Percentiles rank a stretch among this genome's conserved stretches.
Evolutionary conservation across 345 rosid species (phyloP).

Genomic region (Bruguiera parviflora): DNA sequence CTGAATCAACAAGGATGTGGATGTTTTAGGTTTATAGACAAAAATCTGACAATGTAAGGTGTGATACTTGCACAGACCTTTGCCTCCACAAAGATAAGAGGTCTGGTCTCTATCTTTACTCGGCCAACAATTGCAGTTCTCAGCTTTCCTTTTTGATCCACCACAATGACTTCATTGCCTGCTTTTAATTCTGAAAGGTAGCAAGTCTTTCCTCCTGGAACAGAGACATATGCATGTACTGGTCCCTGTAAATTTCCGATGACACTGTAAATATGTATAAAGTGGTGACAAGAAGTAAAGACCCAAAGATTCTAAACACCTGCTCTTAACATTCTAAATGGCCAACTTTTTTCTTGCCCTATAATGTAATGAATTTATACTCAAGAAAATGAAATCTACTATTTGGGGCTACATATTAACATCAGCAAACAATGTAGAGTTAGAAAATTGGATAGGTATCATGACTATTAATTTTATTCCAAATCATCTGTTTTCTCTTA

Average conservation of each 20-base stretch:
- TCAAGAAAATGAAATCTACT: too few species aligned
- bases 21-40: neutral
- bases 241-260: slow-evolving; percentile 54
- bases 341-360: too few species aligned
- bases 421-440: too few species aligned
- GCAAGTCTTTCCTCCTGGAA: slow-evolving; percentile 84
- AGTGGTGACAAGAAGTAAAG: too few species aligned
- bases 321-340: too few species aligned
- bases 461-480: neutral
- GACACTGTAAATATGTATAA: neutral
- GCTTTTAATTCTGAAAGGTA: slow-evolving; percentile 82
- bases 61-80: slow-evolving; percentile 42
- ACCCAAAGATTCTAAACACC: neutral
- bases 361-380: too few species aligned
- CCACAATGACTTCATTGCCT: slow-evolving; percentile 63
- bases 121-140: slow-evolving; percentile 70
- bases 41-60: neutral
- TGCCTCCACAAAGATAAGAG: slow-evolving; percentile 67
- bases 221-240: slow-evolving; percentile 72
- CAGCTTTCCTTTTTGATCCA: slow-evolving; percentile 59
- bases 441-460: too few species aligned
- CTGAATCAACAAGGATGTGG: neutral
- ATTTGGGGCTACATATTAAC: too few species aligned
- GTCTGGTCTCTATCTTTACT: slow-evolving; percentile 82
- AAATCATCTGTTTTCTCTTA: neutral